phyloP scores from a whole-genome alignment of 192 early-diverging fungal genomes.

The Coemansia brasiliensis region DNA sequence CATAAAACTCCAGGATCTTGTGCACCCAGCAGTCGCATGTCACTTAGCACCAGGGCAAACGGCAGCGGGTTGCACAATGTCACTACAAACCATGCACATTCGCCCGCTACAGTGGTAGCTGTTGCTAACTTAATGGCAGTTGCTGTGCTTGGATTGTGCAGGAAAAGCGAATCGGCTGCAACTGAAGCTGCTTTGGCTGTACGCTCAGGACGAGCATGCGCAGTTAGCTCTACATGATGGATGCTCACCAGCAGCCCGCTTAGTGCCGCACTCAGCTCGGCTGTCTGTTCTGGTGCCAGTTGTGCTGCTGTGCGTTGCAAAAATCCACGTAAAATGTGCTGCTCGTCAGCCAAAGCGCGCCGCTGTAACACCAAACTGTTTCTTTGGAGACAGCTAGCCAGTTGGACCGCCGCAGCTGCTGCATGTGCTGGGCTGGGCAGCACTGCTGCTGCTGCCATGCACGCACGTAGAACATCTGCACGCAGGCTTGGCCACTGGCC shows the following conservation, averaged over 20 bases:
- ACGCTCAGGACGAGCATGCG: conserved; percentile 11
- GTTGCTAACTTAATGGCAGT: not conserved
- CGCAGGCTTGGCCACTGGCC: conserved; percentile 14
- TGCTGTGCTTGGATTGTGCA: conserved; percentile 44
- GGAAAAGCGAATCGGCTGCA: conserved; percentile 24
- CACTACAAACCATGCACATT: conserved; percentile 33
- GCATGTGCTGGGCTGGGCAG: conserved; percentile 49
- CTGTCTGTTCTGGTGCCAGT: conserved; percentile 23
- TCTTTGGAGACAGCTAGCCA: conserved; percentile 36
- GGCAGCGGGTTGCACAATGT: conserved; percentile 50
- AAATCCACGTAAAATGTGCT: conserved; percentile 36
- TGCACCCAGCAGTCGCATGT: conserved; percentile 14
- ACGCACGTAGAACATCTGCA: conserved; percentile 42
- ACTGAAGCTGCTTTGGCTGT: not conserved
- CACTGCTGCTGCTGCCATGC: conserved; percentile 43
- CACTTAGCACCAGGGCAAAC: conserved; percentile 36
- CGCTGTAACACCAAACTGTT: conserved; percentile 11
- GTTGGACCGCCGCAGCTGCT: conserved; percentile 27
- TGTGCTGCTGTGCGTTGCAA: conserved; percentile 23
- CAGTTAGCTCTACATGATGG: conserved; percentile 23
- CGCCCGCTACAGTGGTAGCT: conserved; percentile 24
- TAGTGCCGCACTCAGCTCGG: conserved; percentile 25
- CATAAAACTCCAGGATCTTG: conserved; percentile 4
- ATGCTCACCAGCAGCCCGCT: conserved; percentile 33
- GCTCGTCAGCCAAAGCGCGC: conserved; percentile 33